A percentile compares a stretch with the other conserved stretches of the same genome.
These are phyloP conservation scores for Boletus coccyginus DNA, from an alignment of 768 basidiomycete genomes.

Conservation along the genomic window DNA sequence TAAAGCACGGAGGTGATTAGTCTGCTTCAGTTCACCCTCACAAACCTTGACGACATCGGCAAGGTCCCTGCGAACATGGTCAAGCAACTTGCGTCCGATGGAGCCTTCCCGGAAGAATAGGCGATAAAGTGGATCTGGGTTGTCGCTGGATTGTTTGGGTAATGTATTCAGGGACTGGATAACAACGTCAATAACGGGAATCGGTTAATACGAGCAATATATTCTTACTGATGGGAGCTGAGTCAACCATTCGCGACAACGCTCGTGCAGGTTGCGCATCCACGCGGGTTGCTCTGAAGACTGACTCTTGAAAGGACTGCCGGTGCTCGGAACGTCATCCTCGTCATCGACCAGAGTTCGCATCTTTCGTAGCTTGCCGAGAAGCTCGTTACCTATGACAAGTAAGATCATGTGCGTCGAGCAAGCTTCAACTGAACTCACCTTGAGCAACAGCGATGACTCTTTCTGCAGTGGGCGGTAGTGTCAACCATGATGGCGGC, in stretches of 20 bases:
- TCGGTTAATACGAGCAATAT: background rate
- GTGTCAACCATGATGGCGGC: conserved; percentile 91
- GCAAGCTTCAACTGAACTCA: conserved; percentile 30
- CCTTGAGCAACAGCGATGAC: conserved; percentile 92
- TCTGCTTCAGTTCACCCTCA: conserved; percentile 87
- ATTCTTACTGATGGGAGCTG: conserved; percentile 68
- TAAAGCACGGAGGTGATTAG: conserved; percentile 89
- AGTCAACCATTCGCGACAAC: conserved; percentile 81
- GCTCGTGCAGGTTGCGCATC: conserved; percentile 85
- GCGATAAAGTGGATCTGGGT: conserved; percentile 82
- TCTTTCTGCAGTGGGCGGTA: conserved; percentile 89
- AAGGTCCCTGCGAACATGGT: conserved; percentile 78
- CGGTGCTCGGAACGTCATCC: conserved; percentile 52
- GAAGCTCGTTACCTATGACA: conserved; percentile 67
- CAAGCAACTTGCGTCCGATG: conserved; percentile 77
- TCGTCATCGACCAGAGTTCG: conserved; percentile 84
- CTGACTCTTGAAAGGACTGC: conserved; percentile 61
- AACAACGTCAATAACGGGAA: conserved; percentile 8
- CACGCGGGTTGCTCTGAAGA: conserved; percentile 83
- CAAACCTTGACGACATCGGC: conserved; percentile 80
- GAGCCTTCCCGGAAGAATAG: conserved; percentile 85
- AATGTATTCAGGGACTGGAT: conserved; percentile 62
- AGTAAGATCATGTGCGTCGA: background rate
- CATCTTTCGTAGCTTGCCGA: conserved; percentile 92
- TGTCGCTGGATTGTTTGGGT: conserved; percentile 62